Evolutionary conservation across 805 yeast genomes (phyloP).

Genomic region (Ogataea naganishii): DNA sequence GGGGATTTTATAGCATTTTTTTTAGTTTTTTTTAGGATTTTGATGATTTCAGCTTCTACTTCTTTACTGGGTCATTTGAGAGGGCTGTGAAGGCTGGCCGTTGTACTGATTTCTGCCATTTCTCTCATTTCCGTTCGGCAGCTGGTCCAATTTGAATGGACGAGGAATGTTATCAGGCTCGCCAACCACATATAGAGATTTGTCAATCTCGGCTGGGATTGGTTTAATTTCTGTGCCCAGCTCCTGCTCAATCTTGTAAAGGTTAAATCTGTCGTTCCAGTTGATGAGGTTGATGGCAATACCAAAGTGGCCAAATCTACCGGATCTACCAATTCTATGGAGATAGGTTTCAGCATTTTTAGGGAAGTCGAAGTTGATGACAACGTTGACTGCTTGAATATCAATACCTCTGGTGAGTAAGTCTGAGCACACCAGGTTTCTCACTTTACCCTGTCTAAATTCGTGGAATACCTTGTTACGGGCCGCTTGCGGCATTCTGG

Average conservation of each 20-base stretch:
- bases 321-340: conserved; percentile 98
- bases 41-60: too few species aligned
- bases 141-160: conserved; percentile 71
- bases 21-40: too few species aligned
- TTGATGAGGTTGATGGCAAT: conserved; percentile 93
- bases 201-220: conserved; percentile 90
- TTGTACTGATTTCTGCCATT: conserved; percentile 15
- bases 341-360: conserved; percentile 95
- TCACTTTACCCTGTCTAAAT: conserved; percentile 95
- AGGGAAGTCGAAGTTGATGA: conserved; percentile 96
- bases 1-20: too few species aligned
- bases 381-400: conserved; percentile 97
- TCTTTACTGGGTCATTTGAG: too few species aligned
- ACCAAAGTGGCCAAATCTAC: conserved; percentile 98
- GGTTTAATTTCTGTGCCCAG: conserved; percentile 96
- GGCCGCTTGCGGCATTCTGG: conserved; percentile 94
- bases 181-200: conserved; percentile 78
- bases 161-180: conserved; percentile 70
- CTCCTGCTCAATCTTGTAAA: conserved; percentile 94
- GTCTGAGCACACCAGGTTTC: conserved; percentile 96
- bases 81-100: conserved; percentile 22
- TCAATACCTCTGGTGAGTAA: conserved; percentile 96
- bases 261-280: conserved; percentile 92
- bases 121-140: conserved; percentile 23
- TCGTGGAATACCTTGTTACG: conserved; percentile 98